These are phyloP conservation scores for Prunella vulgaris DNA, from an alignment of 257 asterid species.

Conservation along the genomic window DNA sequence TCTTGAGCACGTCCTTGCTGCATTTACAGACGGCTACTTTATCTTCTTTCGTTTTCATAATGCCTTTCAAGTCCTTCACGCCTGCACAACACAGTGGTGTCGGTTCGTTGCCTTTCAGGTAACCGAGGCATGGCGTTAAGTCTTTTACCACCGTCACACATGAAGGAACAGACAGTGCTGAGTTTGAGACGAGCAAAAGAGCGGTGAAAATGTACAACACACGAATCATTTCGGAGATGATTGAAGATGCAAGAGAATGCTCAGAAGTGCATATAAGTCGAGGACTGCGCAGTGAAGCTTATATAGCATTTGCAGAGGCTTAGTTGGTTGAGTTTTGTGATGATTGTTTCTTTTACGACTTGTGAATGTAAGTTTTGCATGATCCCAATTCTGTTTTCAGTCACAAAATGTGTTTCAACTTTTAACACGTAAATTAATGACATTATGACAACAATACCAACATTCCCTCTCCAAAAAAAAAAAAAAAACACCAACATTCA, in stretches of 20 bases:
- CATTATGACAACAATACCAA: not conserved
- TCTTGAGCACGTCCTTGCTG: conserved; percentile 14
- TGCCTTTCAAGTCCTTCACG: not conserved
- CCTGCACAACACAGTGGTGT: conserved; percentile 24
- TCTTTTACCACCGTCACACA: not conserved
- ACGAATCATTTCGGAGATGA: conserved; percentile 13
- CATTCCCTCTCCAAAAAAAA: too few relatives aligned
- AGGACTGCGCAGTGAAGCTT: not conserved
- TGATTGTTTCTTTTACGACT: conserved; percentile 18
- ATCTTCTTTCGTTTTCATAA: conserved; percentile 14
- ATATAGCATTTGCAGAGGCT: conserved; percentile 1
- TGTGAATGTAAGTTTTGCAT: conserved; percentile 18
- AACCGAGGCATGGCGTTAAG: conserved; percentile 16
- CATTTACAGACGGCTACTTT: conserved; percentile 23
- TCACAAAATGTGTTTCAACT: not conserved
- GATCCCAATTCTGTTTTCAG: conserved; percentile 8
- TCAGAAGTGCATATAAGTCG: not conserved
- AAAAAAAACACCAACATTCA: too few relatives aligned
- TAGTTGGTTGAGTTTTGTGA: not conserved
- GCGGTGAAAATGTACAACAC: not conserved
- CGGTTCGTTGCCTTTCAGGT: conserved; percentile 13
- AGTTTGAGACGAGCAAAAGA: conserved; percentile 11
- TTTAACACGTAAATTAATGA: not conserved
- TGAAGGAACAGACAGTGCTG: conserved; percentile 16
- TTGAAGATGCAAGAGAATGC: not conserved